Conservation (phyloP, 371 early-diverging fungal genomes). For the Mortierella sp. region DNA sequence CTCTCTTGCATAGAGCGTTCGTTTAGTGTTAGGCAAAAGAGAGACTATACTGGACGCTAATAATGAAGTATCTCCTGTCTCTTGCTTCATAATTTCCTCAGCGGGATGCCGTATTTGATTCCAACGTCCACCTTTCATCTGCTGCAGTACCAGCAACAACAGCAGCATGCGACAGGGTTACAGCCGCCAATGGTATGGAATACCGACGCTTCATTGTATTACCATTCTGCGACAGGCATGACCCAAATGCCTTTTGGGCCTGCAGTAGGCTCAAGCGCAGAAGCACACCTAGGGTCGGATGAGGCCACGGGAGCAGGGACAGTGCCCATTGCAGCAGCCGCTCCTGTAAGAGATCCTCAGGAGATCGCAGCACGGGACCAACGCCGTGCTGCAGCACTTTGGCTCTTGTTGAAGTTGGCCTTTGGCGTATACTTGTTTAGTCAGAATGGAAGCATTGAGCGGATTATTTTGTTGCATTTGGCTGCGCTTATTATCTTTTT, state of each 20-base stretch:
- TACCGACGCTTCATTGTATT: background rate
- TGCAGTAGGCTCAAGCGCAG: slow-evolving; percentile 4
- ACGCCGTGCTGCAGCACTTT: slow-evolving; percentile 28
- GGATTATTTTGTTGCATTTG: slow-evolving; percentile 35
- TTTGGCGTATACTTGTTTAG: slow-evolving; percentile 51
- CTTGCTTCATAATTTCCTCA: background rate
- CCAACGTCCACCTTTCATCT: slow-evolving; percentile 10
- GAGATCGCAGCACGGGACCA: slow-evolving; percentile 33
- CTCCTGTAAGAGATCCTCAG: slow-evolving; percentile 10
- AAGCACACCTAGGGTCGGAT: background rate
- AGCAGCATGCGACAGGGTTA: background rate
- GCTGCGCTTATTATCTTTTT: slow-evolving; percentile 44
- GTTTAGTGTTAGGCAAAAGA: no score
- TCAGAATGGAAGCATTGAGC: slow-evolving; percentile 47
- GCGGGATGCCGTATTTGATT: slow-evolving; percentile 24
- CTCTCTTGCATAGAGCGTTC: no score
- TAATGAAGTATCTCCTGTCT: background rate
- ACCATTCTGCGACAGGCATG: background rate
- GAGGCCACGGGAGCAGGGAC: slow-evolving; percentile 7
- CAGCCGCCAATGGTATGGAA: background rate
- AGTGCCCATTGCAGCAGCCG: background rate
- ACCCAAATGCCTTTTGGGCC: slow-evolving; percentile 1
- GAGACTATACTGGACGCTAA: no score
- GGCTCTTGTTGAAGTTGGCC: slow-evolving; percentile 37
- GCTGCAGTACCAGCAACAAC: slow-evolving; percentile 19